Evolutionary conservation across 352 stramenopile genomes (phyloP).

Genomic region (Phytopythium delawarense): DNA sequence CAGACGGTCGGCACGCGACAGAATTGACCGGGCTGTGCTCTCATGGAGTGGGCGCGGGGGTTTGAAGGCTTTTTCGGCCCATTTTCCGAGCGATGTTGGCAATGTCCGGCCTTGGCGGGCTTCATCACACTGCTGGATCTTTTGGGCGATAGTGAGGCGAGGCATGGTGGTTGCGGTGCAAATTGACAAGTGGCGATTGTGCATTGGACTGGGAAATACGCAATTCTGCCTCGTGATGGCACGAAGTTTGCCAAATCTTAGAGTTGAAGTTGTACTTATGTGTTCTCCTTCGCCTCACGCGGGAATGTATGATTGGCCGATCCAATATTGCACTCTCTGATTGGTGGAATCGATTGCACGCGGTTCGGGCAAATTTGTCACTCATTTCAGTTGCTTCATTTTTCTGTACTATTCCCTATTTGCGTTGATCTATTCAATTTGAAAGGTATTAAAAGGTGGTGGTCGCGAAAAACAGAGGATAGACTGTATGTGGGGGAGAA

Average conservation of each 20-base stretch:
- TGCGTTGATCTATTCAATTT: not conserved
- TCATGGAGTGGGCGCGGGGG: not conserved
- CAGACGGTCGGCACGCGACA: not conserved
- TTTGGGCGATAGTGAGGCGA: too few species aligned
- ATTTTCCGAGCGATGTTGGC: too few species aligned
- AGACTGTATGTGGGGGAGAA: not conserved
- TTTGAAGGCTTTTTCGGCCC: too few species aligned
- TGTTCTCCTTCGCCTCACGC: not conserved
- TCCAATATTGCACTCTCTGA: too few species aligned
- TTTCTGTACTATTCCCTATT: not conserved
- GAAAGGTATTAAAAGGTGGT: not conserved
- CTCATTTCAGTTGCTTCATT: not conserved
- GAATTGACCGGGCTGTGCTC: not conserved
- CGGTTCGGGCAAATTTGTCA: not conserved
- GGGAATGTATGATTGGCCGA: not conserved
- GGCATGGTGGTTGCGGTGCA: not conserved
- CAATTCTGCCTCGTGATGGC: not conserved
- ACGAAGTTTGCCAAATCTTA: too few species aligned
- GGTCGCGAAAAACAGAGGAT: not conserved
- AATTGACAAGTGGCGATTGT: not conserved
- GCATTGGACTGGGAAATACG: not conserved
- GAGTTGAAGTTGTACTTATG: not conserved
- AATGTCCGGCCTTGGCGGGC: too few species aligned
- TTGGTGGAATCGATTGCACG: not conserved
- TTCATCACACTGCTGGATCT: too few species aligned